Conservation (phyloP, 331 rosid species). For the Malus hybrid region DNA sequence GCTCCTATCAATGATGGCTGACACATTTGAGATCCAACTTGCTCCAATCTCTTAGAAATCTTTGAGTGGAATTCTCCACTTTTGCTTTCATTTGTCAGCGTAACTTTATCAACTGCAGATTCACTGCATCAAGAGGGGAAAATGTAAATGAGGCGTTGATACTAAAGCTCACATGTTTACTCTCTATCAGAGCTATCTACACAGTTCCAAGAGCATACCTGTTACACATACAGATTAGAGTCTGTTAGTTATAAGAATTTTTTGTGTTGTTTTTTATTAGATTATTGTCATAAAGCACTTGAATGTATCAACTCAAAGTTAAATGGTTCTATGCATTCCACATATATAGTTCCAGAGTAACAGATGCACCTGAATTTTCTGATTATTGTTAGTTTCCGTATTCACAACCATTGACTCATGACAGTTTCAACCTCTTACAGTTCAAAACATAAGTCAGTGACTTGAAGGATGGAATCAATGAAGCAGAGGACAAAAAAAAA, state of each 20-base stretch:
- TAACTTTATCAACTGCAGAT: slow-evolving; percentile 17
- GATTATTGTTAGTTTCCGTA: neutral
- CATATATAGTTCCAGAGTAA: neutral
- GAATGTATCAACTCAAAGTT: neutral
- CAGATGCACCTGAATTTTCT: neutral
- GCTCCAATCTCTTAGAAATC: slow-evolving; percentile 23
- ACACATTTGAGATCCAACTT: slow-evolving; percentile 14
- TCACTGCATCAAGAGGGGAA: slow-evolving; percentile 32
- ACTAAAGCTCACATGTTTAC: neutral
- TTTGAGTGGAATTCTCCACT: slow-evolving; percentile 22
- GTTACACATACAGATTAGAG: neutral
- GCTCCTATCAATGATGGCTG: slow-evolving; percentile 33
- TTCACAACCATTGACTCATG: neutral
- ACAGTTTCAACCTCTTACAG: slow-evolving; percentile 7
- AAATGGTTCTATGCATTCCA: neutral
- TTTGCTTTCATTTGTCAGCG: slow-evolving; percentile 24
- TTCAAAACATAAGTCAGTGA: neutral
- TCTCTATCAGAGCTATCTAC: neutral
- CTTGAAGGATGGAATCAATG: neutral
- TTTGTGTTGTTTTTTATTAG: too few relatives aligned
- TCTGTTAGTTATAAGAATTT: neutral
- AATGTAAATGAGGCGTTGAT: neutral
- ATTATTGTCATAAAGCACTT: neutral
- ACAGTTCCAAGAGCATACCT: neutral
- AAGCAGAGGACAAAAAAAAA: neutral